Base-by-base conservation (phyloP, 2,329 filamentous ascomycete species). In the Aureobasidium sp. region DNA sequence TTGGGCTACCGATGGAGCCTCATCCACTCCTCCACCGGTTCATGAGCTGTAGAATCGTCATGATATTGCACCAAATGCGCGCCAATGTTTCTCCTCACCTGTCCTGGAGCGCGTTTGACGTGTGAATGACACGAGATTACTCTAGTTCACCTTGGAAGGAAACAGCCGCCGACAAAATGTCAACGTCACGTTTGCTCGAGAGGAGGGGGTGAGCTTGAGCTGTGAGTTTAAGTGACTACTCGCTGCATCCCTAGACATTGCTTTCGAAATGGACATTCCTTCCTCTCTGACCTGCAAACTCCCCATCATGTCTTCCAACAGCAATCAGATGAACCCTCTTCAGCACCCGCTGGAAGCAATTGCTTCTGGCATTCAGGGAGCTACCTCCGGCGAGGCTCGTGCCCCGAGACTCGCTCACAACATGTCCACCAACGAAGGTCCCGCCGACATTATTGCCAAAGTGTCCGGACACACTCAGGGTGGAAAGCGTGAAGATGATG, bases 361-460 rank as follows among this genome's bases (percentile, higher is more conserved):
- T 11, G 72, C 72, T 17, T 69, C 72, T 64, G 76, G 73, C n/a
- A 74, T 79, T 27, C 73, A 74, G n/a, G 71, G 70, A 27, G 69
- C 70, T 2, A 69, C 73, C 8, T 56, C 48, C 22, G 73, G 71
- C 7, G 77, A 79, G 62, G 70, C 70, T 35, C 72, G 76, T 14
- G 70, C 69, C 14, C 69, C 72, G 11, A 72, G 74, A 19, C 64
- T 71, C 48, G 72, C 48, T 15, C 76, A 79, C 62, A 77, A 78
- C 73, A 70, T 76, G 68, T 74, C 72, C 54, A 73, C 78, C 52
- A 82, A 82, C 62, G 78, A 82, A 61, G 80, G 80, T 0, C 79
- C 81, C 11, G 79, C 78, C 22, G 77, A 79, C 64, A 79, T 81
- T 42, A 78, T 78, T 47, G 77, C 76, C 3, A 81, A 81, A 68